Percentiles rank a stretch among this genome's conserved stretches.
Conservation (phyloP, 2,329 filamentous ascomycete species). For the Trichoderma atroviride region DNA sequence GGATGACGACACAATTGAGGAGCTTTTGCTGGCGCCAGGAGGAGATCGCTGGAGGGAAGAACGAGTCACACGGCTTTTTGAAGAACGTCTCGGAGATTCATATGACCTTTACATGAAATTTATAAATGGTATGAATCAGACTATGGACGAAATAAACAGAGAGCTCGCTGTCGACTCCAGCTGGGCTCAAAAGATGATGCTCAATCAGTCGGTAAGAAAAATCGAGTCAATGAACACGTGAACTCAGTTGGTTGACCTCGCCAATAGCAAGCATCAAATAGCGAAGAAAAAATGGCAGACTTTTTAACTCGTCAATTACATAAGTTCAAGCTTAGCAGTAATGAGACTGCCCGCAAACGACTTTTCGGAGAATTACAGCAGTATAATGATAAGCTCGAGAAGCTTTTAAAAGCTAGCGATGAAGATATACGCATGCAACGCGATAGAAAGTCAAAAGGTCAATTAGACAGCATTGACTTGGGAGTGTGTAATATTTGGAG, state of each 20-base stretch:
- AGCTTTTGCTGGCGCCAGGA: conserved; percentile 20
- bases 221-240: too few species aligned
- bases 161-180: conserved; percentile 30
- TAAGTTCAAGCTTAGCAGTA: conserved; percentile 33
- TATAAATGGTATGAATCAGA: conserved; percentile 26
- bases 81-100: conserved; percentile 29
- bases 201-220: conserved; percentile 27
- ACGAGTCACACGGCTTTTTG: conserved; percentile 23
- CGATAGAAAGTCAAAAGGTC: conserved; percentile 6
- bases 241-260: background rate
- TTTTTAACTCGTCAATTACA: background rate
- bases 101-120: conserved; percentile 29
- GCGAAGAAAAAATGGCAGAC: background rate
- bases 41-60: conserved; percentile 30
- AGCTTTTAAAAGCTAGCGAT: conserved; percentile 31
- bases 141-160: conserved; percentile 29
- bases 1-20: background rate
- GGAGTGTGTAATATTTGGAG: conserved; percentile 35
- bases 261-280: background rate
- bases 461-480: conserved; percentile 21
- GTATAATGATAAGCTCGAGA: conserved; percentile 32
- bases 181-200: conserved; percentile 22
- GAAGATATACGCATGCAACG: conserved; percentile 23
- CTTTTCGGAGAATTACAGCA: conserved; percentile 33
- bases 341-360: conserved; percentile 27